A percentile compares a stretch with the other conserved stretches of the same genome.
phyloP scores from a whole-genome alignment of 768 basidiomycete genomes.

The Tylopilus balloui region DNA sequence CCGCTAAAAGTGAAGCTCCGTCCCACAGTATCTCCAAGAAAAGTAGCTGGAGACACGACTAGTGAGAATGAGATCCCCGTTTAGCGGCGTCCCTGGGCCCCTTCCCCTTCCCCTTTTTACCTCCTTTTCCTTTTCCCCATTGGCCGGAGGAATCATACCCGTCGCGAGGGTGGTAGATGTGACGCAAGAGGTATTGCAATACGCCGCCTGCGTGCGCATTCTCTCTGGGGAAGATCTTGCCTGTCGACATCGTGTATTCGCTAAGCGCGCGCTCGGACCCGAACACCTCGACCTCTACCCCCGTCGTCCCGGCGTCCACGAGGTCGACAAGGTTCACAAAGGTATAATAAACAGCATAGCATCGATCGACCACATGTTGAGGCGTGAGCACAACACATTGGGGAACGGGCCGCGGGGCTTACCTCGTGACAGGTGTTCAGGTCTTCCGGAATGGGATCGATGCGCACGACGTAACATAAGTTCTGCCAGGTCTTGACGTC shows the following conservation, averaged over 20 bases:
- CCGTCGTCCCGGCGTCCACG: not conserved
- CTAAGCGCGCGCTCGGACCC: not conserved
- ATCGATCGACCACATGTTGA: not conserved
- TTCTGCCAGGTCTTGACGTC: not conserved
- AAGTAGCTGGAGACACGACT: no score
- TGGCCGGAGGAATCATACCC: not conserved
- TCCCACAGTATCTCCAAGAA: not conserved
- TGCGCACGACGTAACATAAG: not conserved
- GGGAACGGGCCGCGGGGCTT: no score
- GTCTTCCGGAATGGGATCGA: not conserved
- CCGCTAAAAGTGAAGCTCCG: not conserved
- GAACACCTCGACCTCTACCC: not conserved
- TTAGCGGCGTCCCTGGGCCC: no score
- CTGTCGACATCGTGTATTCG: not conserved
- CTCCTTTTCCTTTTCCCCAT: no score
- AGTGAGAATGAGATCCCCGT: not conserved
- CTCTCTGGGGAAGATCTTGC: constrained; percentile 15
- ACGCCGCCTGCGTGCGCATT: constrained; percentile 16
- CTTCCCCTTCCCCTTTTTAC: not conserved
- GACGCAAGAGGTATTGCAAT: constrained; percentile 12
- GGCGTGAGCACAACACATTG: not conserved
- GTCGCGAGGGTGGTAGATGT: constrained; percentile 1
- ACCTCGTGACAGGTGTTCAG: not conserved
- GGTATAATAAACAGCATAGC: not conserved
- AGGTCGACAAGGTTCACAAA: constrained; percentile 4